Percentiles rank a stretch among this genome's conserved stretches.
Evolutionary conservation across 169 alveolate species (phyloP).

Genomic region (Plasmodium knowlesi): DNA sequence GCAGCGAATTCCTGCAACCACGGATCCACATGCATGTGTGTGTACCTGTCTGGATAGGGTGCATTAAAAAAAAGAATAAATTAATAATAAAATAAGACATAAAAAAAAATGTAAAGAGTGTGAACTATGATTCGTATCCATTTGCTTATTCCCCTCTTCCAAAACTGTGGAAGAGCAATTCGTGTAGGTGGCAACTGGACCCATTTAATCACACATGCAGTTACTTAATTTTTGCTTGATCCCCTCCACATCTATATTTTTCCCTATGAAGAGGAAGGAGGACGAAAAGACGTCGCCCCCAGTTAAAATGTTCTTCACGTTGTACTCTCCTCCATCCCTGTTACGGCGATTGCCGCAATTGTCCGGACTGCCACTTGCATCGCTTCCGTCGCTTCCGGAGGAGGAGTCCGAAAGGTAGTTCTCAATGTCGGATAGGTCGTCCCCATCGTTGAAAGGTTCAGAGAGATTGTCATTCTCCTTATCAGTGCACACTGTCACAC

Average conservation of each 20-base stretch:
- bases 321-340: constrained; percentile 1
- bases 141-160: background rate
- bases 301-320: constrained; percentile 27
- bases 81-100: background rate
- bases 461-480: background rate
- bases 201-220: constrained; percentile 16
- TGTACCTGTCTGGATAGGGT: background rate
- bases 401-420: constrained; percentile 50
- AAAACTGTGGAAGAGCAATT: background rate
- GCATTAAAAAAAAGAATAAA: no score
- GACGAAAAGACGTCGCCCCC: constrained; percentile 11
- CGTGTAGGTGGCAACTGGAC: background rate
- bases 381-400: constrained; percentile 17
- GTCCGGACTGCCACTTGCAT: no score
- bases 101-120: background rate
- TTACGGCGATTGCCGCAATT: background rate
- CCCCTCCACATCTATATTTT: constrained; percentile 37
- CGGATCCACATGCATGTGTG: background rate
- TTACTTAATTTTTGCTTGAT: constrained; percentile 14
- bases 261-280: constrained; percentile 71
- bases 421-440: constrained; percentile 7
- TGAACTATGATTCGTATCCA: background rate
- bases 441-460: background rate
- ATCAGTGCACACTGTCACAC: background rate
- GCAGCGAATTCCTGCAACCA: background rate